Conservation (phyloP, 371 early-diverging fungal genomes). For the Apophysomyces variabilis region DNA sequence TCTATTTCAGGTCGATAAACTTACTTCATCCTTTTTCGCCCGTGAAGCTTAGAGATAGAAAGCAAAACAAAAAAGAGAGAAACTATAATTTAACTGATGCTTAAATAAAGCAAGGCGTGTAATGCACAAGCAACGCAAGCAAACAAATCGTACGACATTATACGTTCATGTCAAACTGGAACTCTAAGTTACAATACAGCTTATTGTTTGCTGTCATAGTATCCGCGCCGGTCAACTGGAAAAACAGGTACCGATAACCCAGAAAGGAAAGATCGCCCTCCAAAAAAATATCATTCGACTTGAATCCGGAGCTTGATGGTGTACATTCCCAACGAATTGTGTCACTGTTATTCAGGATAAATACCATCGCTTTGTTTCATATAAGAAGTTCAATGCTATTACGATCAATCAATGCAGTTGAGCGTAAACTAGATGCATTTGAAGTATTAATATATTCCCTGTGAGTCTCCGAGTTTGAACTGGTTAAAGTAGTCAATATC, state of each 20-base stretch:
- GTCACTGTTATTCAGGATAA: too few species aligned
- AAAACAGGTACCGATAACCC: not conserved
- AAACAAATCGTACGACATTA: conserved; percentile 10
- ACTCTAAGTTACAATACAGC: not conserved
- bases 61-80: not conserved
- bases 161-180: conserved; percentile 2
- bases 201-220: conserved; percentile 2
- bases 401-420: too few species aligned
- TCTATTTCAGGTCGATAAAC: too few species aligned
- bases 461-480: too few species aligned
- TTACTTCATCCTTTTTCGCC: not conserved
- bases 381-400: too few species aligned
- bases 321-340: too few species aligned
- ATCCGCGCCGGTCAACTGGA: not conserved
- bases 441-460: too few species aligned
- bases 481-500: too few species aligned
- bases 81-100: not conserved
- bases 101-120: not conserved
- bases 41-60: not conserved
- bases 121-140: too few species aligned
- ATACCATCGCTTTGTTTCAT: too few species aligned
- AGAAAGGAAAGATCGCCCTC: conserved; percentile 4
- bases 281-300: conserved; percentile 9
- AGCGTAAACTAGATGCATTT: too few species aligned
- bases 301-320: not conserved